A percentile compares a stretch with the other conserved stretches of the same genome.
Evolutionary conservation across 2,329 filamentous ascomycete genomes (phyloP).

Genomic region (Tolypocladium ophioglossoides): DNA sequence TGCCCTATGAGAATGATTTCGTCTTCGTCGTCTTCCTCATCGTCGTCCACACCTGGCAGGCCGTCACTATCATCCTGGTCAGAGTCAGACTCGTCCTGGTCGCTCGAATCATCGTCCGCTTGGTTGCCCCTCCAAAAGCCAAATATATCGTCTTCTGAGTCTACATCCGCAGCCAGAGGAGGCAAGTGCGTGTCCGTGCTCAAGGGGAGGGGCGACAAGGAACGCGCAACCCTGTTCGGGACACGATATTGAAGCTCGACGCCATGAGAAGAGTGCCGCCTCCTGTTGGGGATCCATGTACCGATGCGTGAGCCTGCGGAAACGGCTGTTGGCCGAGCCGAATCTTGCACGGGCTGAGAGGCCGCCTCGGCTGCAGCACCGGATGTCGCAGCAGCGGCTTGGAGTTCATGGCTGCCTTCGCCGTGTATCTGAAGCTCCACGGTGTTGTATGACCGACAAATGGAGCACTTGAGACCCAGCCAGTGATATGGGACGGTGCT

Average conservation of each 20-base stretch:
- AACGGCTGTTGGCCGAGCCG: conserved; percentile 12
- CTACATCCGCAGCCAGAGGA: conserved; percentile 23
- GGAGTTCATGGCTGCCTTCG: conserved; percentile 17
- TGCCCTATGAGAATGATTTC: conserved; percentile 41
- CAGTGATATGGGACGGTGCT: conserved; percentile 86
- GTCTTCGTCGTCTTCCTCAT: conserved; percentile 40
- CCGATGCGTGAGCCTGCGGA: conserved; percentile 2
- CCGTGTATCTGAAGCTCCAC: conserved; percentile 53
- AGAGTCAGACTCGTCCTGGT: conserved; percentile 37
- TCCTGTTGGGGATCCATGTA: conserved; percentile 14
- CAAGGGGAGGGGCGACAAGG: conserved; percentile 28
- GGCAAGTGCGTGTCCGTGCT: conserved; percentile 14
- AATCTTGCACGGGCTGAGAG: neutral
- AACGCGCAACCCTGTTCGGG: conserved; percentile 32
- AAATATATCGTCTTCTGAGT: conserved; percentile 45
- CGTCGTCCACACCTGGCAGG: conserved; percentile 30
- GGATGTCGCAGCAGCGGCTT: conserved; percentile 13
- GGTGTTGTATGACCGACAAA: conserved; percentile 62
- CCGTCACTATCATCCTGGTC: conserved; percentile 20
- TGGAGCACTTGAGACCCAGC: conserved; percentile 81
- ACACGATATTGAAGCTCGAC: conserved; percentile 19
- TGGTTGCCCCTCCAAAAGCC: conserved; percentile 44
- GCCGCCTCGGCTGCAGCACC: conserved; percentile 1
- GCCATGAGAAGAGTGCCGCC: conserved; percentile 29
- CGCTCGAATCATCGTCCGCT: conserved; percentile 34